Conservation (phyloP, 352 stramenopile species). For the Pythium scleroteichum region DNA sequence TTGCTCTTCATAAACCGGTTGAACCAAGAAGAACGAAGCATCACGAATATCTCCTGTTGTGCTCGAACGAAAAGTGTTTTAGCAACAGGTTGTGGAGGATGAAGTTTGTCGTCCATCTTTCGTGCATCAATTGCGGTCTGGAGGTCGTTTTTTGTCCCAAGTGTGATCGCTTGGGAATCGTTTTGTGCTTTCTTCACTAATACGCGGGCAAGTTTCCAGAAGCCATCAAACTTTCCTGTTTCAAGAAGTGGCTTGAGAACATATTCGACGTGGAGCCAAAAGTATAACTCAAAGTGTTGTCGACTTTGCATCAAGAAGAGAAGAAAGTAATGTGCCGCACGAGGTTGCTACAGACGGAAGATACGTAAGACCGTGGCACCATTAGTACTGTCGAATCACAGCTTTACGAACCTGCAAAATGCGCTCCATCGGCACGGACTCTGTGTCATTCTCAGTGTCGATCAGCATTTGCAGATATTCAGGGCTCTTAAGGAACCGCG, state of each 20-base stretch:
- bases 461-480: constrained; percentile 87
- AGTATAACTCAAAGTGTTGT: constrained; percentile 88
- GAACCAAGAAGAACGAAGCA: constrained; percentile 81
- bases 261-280: constrained; percentile 88
- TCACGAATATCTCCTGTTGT: constrained; percentile 82
- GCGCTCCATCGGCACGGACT: constrained; percentile 77
- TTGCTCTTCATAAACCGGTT: constrained; percentile 85
- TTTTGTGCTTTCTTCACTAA: constrained; percentile 75
- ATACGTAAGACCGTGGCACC: neutral
- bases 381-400: neutral
- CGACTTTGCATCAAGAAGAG: constrained; percentile 87
- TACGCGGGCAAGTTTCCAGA: constrained; percentile 68
- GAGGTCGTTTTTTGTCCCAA: constrained; percentile 74
- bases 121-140: constrained; percentile 44
- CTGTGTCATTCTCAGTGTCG: constrained; percentile 73
- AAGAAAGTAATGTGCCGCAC: constrained; percentile 84
- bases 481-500: constrained; percentile 79
- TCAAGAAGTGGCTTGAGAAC: constrained; percentile 75
- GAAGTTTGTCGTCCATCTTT: constrained; percentile 44
- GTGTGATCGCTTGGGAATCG: constrained; percentile 76
- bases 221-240: constrained; percentile 44
- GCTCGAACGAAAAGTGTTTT: constrained; percentile 59
- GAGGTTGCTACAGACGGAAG: constrained; percentile 44
- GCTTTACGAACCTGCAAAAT: constrained; percentile 50
- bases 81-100: constrained; percentile 41